Conservation (phyloP, 192 early-diverging fungal species). For the Entomortierella lignicola region DNA sequence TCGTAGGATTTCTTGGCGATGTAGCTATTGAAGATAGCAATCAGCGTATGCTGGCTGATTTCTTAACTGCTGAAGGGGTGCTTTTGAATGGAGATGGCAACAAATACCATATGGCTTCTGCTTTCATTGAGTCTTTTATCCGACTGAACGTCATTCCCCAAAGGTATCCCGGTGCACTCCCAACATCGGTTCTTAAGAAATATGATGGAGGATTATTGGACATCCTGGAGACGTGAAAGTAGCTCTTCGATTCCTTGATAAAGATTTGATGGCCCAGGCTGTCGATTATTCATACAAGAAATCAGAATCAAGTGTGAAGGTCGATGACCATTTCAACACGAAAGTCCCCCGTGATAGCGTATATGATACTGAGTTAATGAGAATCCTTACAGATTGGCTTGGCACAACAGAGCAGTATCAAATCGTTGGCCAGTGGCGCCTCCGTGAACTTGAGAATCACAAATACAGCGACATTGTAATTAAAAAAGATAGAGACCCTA, state of each 20-base stretch:
- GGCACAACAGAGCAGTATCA: not conserved
- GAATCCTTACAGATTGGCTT: not conserved
- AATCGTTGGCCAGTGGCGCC: not conserved
- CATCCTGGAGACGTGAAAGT: not conserved
- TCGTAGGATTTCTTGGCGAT: not conserved
- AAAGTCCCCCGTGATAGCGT: not conserved
- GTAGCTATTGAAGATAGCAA: not conserved
- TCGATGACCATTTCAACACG: not conserved
- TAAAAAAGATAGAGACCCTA: not conserved
- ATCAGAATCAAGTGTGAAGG: too few relatives aligned
- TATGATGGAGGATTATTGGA: not conserved
- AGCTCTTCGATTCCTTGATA: not conserved
- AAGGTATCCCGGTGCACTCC: not conserved
- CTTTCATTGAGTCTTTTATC: not conserved
- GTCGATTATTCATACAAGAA: not conserved
- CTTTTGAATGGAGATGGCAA: not conserved
- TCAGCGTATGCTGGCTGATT: not conserved
- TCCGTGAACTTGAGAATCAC: not conserved
- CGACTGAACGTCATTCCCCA: not conserved
- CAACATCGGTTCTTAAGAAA: not conserved
- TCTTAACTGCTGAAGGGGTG: slow-evolving; percentile 1
- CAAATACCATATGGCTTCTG: not conserved
- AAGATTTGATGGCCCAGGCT: not conserved
- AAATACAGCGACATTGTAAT: not conserved
- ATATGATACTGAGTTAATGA: not conserved